Conservation (phyloP, 208 protist species). For the Angomonas ambiguus region DNA sequence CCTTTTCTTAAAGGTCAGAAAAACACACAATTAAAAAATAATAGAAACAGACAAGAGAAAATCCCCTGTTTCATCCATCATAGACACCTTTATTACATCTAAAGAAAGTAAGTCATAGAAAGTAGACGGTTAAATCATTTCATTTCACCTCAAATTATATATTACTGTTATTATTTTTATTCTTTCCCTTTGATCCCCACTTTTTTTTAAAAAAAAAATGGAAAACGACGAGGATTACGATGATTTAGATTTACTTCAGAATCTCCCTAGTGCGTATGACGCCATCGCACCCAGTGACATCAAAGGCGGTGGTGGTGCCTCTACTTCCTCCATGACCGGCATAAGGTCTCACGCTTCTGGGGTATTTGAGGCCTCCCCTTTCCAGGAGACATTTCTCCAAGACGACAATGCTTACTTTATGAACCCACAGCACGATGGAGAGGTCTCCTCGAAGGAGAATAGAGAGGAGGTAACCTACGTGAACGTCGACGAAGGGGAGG, state of each 20-base stretch:
- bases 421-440: background rate
- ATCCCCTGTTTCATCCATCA: too few relatives aligned
- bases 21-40: too few relatives aligned
- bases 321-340: too few relatives aligned
- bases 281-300: background rate
- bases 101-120: too few relatives aligned
- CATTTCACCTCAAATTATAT: too few relatives aligned
- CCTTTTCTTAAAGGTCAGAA: too few relatives aligned
- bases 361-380: background rate
- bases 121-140: too few relatives aligned
- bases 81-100: too few relatives aligned
- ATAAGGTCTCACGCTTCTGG: background rate
- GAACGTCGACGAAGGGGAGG: background rate
- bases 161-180: conserved; percentile 1
- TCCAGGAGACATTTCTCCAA: background rate
- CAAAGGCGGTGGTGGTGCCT: too few relatives aligned
- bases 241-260: background rate
- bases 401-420: background rate
- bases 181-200: conserved; percentile 18
- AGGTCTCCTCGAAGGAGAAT: background rate
- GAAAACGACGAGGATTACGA: background rate
- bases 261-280: background rate
- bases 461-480: background rate
- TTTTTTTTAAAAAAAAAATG: conserved; percentile 1
- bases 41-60: too few relatives aligned